phyloP scores from a whole-genome alignment of 1,284 basidiomycete genomes.

The Cutaneotrichosporon curvatum region DNA sequence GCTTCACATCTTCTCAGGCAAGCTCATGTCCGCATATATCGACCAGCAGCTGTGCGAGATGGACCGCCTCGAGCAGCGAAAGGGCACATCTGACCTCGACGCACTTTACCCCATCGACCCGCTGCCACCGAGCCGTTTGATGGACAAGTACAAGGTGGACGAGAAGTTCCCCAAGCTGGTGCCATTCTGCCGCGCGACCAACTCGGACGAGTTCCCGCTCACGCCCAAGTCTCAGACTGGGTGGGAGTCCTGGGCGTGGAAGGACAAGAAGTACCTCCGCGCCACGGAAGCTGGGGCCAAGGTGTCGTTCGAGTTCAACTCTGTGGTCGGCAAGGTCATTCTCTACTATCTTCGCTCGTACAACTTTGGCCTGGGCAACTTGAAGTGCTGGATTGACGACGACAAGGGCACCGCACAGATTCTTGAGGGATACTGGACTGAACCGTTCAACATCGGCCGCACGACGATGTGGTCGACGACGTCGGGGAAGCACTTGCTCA shows the following conservation, averaged over 20 bases:
- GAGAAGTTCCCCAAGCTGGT: conserved; percentile 24
- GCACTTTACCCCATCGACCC: conserved; percentile 22
- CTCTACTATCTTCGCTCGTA: conserved; percentile 32
- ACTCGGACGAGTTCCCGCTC: conserved; percentile 12
- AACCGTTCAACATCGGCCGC: conserved; percentile 22
- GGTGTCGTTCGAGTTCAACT: conserved; percentile 28
- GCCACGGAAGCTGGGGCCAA: conserved; percentile 32
- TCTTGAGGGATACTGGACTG: conserved; percentile 33
- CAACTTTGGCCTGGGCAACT: conserved; percentile 30
- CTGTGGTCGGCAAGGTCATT: conserved; percentile 24
- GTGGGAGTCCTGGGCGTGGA: conserved; percentile 38
- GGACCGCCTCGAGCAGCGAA: conserved; percentile 22
- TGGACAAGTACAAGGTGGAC: conserved; percentile 6
- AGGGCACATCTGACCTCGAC: conserved; percentile 14
- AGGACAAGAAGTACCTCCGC: conserved; percentile 29
- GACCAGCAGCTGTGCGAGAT: conserved; percentile 39
- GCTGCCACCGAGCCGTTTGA: conserved; percentile 8
- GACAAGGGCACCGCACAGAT: conserved; percentile 11
- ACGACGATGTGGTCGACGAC: conserved; percentile 10
- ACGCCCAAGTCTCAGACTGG: conserved; percentile 25
- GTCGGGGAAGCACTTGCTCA: conserved; percentile 2
- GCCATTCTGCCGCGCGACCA: conserved; percentile 28
- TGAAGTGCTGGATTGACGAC: conserved; percentile 38
- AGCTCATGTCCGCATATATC: conserved; percentile 34
- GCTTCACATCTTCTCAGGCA: conserved; percentile 27